These are phyloP conservation scores for Schwanniomyces yamadae DNA, from an alignment of 805 yeast species.

Conservation along the genomic window DNA sequence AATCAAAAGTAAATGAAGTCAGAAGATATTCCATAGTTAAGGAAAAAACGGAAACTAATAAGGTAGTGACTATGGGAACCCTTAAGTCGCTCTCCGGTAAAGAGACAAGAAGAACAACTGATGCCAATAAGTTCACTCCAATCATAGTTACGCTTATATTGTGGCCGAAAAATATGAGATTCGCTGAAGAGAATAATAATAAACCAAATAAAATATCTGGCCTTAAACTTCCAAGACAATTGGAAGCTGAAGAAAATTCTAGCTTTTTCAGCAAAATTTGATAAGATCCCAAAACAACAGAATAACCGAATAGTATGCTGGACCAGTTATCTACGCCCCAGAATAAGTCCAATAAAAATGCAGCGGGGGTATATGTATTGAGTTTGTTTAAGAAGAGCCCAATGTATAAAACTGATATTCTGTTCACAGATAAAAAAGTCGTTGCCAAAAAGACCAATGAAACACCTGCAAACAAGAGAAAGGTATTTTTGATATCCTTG, in stretches of 20 bases:
- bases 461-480: constrained; percentile 15
- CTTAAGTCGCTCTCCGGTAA: constrained; percentile 21
- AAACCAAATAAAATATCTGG: background rate
- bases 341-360: constrained; percentile 25
- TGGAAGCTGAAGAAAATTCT: constrained; percentile 8
- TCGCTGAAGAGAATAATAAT: background rate
- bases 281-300: constrained; percentile 15
- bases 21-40: constrained; percentile 21
- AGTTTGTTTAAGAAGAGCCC: constrained; percentile 29
- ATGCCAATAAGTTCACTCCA: constrained; percentile 24
- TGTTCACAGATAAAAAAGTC: constrained; percentile 21
- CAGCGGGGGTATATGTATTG: constrained; percentile 31
- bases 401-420: constrained; percentile 25
- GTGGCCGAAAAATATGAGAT: background rate
- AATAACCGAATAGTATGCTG: constrained; percentile 17
- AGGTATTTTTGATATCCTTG: too few species aligned
- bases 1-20: constrained; percentile 8
- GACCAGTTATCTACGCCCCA: constrained; percentile 5
- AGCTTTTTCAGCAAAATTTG: constrained; percentile 8
- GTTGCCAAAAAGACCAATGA: constrained; percentile 22
- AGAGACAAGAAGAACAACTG: constrained; percentile 23
- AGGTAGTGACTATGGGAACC: constrained; percentile 13
- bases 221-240: background rate
- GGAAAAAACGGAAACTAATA: constrained; percentile 17
- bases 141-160: constrained; percentile 17